Conservation (phyloP, 2,329 filamentous ascomycete species). For the Hypoxylon sp. region DNA sequence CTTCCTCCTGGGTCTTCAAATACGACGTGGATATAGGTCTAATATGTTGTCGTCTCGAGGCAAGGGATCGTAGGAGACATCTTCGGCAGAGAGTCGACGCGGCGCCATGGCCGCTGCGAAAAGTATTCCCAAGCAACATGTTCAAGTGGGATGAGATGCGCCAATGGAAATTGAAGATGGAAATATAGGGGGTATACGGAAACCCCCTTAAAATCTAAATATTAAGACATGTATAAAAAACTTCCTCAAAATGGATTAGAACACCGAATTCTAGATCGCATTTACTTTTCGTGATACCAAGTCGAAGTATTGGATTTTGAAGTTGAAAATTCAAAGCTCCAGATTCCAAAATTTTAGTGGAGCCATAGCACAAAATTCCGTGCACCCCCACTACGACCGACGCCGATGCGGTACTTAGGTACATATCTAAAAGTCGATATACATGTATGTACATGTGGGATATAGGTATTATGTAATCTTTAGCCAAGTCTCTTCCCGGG, state of each 20-base stretch:
- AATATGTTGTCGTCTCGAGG: slow-evolving; percentile 38
- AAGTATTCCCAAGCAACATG: slow-evolving; percentile 43
- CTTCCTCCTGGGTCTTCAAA: slow-evolving; percentile 60
- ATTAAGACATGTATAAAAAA: slow-evolving; percentile 11
- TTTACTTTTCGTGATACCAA: background rate
- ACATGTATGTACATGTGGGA: background rate
- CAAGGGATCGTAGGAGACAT: slow-evolving; percentile 45
- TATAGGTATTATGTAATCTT: slow-evolving; percentile 26
- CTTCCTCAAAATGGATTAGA: background rate
- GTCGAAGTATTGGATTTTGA: background rate
- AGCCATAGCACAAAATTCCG: background rate
- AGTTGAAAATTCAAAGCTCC: slow-evolving; percentile 24
- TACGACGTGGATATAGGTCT: slow-evolving; percentile 61
- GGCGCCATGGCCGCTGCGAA: slow-evolving; percentile 24
- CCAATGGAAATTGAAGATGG: background rate
- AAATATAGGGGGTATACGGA: slow-evolving; percentile 1
- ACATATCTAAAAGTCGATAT: slow-evolving; percentile 9
- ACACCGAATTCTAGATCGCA: background rate
- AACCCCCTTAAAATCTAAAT: background rate
- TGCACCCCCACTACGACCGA: slow-evolving; percentile 7
- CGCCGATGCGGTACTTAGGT: slow-evolving; percentile 3
- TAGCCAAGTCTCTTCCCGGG: slow-evolving; percentile 30
- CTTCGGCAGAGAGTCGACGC: slow-evolving; percentile 48
- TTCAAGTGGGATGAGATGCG: slow-evolving; percentile 7
- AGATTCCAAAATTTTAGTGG: slow-evolving; percentile 29